A percentile compares a stretch with the other conserved stretches of the same genome.
These are phyloP conservation scores for Amanita pseudoporphyria DNA, from an alignment of 768 basidiomycete genomes.

Conservation along the genomic window DNA sequence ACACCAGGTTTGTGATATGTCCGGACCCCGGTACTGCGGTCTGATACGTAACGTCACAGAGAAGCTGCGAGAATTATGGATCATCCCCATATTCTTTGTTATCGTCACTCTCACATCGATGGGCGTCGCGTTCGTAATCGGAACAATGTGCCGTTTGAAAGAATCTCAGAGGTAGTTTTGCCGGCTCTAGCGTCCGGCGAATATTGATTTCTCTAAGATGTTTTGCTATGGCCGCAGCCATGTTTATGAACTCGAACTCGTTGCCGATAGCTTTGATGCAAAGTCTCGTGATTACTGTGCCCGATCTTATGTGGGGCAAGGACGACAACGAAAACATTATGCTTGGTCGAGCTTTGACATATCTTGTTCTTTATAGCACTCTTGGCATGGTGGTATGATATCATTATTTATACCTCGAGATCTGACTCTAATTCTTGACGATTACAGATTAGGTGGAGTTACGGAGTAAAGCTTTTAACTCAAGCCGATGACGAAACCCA, in stretches of 20 bases:
- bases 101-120: conserved; percentile 70
- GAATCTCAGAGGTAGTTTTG: conserved; percentile 56
- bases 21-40: background rate
- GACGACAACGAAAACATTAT: conserved; percentile 82
- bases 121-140: conserved; percentile 51
- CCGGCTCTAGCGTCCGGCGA: background rate
- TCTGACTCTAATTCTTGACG: conserved; percentile 16
- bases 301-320: conserved; percentile 69
- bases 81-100: conserved; percentile 79
- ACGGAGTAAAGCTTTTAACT: conserved; percentile 76
- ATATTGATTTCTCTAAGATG: conserved; percentile 30
- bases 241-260: conserved; percentile 94
- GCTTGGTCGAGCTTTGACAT: conserved; percentile 85
- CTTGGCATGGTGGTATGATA: conserved; percentile 85
- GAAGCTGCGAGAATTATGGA: conserved; percentile 76
- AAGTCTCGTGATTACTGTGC: conserved; percentile 75
- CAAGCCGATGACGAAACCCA: conserved; percentile 44
- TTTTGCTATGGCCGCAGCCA: conserved; percentile 73
- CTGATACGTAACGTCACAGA: conserved; percentile 24
- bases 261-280: conserved; percentile 94
- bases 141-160: conserved; percentile 55
- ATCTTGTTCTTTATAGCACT: conserved; percentile 88
- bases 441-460: conserved; percentile 75
- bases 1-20: conserved; percentile 44
- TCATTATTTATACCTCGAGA: background rate